These are phyloP conservation scores for Zymoseptoria crescenta DNA, from an alignment of 2,329 filamentous ascomycete species.

Conservation along the genomic window DNA sequence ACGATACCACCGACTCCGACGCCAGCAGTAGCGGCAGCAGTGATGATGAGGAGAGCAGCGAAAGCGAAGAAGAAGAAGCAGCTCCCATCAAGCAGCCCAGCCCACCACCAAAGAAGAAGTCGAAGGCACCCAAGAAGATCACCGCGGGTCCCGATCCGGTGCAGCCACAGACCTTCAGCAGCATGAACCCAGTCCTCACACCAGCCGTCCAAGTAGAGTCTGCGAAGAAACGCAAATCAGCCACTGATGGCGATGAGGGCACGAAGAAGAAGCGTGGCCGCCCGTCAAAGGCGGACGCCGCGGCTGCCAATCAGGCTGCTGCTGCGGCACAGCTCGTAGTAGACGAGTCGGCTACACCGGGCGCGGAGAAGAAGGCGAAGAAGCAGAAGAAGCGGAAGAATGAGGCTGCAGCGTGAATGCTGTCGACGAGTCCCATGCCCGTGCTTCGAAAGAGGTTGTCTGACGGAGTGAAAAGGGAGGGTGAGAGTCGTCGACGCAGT, in stretches of 20 bases:
- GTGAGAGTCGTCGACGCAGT: not conserved
- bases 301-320: not conserved
- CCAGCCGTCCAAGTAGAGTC: not conserved
- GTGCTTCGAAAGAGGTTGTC: not conserved
- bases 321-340: slow-evolving; percentile 1
- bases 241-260: not conserved
- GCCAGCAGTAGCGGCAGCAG: not conserved
- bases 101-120: not conserved
- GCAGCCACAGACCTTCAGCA: not conserved
- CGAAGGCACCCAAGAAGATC: not conserved
- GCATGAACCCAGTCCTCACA: not conserved
- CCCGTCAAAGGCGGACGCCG: not conserved
- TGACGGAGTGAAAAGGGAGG: not conserved
- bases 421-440: not conserved
- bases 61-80: not conserved
- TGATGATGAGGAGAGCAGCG: not conserved
- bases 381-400: slow-evolving; percentile 1
- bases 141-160: not conserved
- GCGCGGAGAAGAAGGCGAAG: not conserved
- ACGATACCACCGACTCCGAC: not conserved
- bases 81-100: not conserved
- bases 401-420: not conserved
- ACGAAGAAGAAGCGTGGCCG: not conserved
- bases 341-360: not conserved
- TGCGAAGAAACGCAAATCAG: not conserved